Base-by-base conservation (phyloP, 2,329 filamentous ascomycete genomes). In the Periconia digitata region DNA sequence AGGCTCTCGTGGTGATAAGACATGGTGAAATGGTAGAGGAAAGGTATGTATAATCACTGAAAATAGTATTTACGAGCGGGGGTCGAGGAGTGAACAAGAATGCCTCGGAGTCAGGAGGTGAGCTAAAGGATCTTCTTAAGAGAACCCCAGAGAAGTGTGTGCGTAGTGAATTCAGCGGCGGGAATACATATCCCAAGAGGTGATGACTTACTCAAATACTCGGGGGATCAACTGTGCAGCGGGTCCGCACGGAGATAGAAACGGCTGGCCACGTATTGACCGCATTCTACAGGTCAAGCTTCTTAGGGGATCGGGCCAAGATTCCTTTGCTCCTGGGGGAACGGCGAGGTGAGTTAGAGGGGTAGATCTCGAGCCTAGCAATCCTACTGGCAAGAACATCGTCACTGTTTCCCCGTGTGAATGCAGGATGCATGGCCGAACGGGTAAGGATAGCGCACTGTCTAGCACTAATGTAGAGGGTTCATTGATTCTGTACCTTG, bases 161-260 rank as follows among this genome's bases (percentile, higher is more conserved):
- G n/a, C n/a, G n/a, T n/a, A n/a, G n/a, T n/a, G n/a, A n/a, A n/a
- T n/a, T n/a, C n/a, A n/a, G n/a, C n/a, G n/a, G n/a, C n/a, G n/a
- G n/a, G n/a, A n/a, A n/a, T n/a, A n/a, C n/a, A n/a, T n/a, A 38
- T 39, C 37, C 47, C 32, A 39, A 22, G 7, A 21, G 18, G 21
- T 29, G 35, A 45, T 40, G 21, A 29, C 49, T 44, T 39, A 48
- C 43, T 56, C 36, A 55, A 51, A 55, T 62, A 55, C 47, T 40
- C 40, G 47, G 44, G n/a, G 20, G 49, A 39, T 40, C 20, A 44
- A 48, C 27, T 34, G 22, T 42, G 36, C 34, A 46, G 50, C 51
- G 54, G 56, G 36, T 53, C 51, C 45, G 54, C 44, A 53, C 54
- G 56, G 49, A 45, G 35, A 41, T 39, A 32, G n/a, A 22, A 8